Evolutionary conservation across 495 filamentous ascomycete genomes (phyloP), one percentile per base, ranked within the genome.

Genomic region (Talaromyces wortmannii): DNA sequence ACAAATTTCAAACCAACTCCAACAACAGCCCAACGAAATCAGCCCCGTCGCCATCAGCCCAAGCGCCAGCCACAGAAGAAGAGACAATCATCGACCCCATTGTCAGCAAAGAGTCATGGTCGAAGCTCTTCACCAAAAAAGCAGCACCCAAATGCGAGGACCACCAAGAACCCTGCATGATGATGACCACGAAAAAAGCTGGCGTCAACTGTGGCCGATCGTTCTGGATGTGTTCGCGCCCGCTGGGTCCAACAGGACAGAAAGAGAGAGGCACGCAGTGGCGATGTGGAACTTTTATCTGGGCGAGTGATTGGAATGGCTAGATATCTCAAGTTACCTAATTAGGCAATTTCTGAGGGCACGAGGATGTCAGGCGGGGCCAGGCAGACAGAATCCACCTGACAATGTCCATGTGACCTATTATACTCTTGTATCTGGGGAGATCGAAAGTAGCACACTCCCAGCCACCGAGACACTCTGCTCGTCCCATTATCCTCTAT

Each of bases 281-380:
- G 83, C 83, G 90, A 3, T 96, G 91, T 66, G 67, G 75, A 2
- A 95, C 90, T 0, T 96, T 96, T 61, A 91, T 95, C 53, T 96
- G 91, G 91, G 84, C 84, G 43, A 92, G 87, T 59, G 89, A 94
- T 61, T 92, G 90, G 89, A 85, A 79, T 59, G 54, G 69, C 7
- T 59, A 59, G 29, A 23, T 23, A 23, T 23, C 23, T 23, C 23
- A 23, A 23, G 23, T 23, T 23, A 23, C 23, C 23, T 4, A 23
- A 13, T 12, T 12, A 50, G 10, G 48, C 15, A 16, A 11, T 13
- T 18, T 51, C 10, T 51, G 48, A 40, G n/a, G 31, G 5, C 13
- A 51, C 40, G 15, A 29, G 15, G 48, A 51, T 51, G 30, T 40
- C 15, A 13, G 23, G 23, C 23, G 23, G 23, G 23, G 23, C 23